Evolutionary conservation across 305 asterid species (phyloP), one percentile per base, ranked within the genome.

Genomic region (Salvia sclarea): DNA sequence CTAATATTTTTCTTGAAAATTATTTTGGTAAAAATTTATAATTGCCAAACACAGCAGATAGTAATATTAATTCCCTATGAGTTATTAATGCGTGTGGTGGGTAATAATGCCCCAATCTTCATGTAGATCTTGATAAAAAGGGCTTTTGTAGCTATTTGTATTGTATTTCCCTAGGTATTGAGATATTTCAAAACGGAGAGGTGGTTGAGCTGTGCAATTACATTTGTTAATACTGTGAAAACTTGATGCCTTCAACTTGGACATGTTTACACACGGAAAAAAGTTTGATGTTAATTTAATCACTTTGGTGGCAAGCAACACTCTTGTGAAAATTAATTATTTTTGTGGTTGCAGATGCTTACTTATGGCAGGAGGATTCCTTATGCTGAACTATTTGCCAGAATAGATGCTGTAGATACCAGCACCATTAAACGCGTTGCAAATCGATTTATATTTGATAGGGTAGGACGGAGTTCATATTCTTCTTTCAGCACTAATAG

Each of bases 361-460:
- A 94, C 98, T 24, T 91, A 89, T 63, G 98, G 99, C 57, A 81
- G 99, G 79, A 91, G 98, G 76, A 87, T 91, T 66, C 96, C 99
- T 20, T 92, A 73, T 56, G 85, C 96, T 13, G 99, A 94, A 82
- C 80, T 94, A 18, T 87, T 89, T 79, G 96, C 98, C 71, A 86
- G 99, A 75, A 91, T 94, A 73, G 99, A 91, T 44, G 79, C 97
- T 21, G 95, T 94, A 22, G 89, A 91, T 83, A 80, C 90, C 64
- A 82, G 86, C 77, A 84, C 98, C 5, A 47, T 94, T 78, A 94
- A 84, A 75, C 95, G 98, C 20, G 98, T 94, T 66, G 98, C 98
- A 8, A 91, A 82, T 67, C 81, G 98, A 58, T 91, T 91, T 75
- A 85, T 94, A 73, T 83, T 79, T 30, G 99, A 94, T 73, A 80